Percentiles rank a stretch among this genome's conserved stretches.
These are phyloP conservation scores for Vanrija humicola DNA, from an alignment of 1,284 basidiomycete genomes.

Conservation along the genomic window DNA sequence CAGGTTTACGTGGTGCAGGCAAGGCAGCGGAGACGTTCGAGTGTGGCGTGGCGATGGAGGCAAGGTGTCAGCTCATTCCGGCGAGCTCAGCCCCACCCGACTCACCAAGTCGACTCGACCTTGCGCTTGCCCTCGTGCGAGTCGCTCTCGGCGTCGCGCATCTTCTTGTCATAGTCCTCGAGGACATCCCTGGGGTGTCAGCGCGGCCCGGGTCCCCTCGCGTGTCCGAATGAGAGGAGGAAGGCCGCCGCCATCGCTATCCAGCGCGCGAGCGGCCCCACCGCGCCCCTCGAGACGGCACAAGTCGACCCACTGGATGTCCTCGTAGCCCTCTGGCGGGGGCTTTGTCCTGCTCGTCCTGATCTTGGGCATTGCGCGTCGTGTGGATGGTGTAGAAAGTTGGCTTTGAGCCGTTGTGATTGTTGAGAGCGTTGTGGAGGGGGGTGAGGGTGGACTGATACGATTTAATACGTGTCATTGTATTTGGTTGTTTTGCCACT, in stretches of 20 bases:
- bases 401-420: no score
- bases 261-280: neutral
- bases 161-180: conserved; percentile 92
- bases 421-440: no score
- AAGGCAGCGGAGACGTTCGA: neutral
- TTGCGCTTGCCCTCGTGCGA: conserved; percentile 2
- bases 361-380: conserved; percentile 80
- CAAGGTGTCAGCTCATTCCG: neutral
- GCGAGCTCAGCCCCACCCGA: neutral
- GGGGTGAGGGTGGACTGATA: no score
- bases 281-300: no score
- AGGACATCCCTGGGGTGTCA: conserved; percentile 73
- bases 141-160: conserved; percentile 88
- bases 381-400: neutral
- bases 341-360: conserved; percentile 88
- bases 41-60: neutral
- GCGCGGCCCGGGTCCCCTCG: conserved; percentile 46
- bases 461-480: no score
- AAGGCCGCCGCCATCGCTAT: neutral
- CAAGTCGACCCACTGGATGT: conserved; percentile 62
- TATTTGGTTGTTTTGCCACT: no score
- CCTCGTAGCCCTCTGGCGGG: conserved; percentile 96
- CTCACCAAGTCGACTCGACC: conserved; percentile 84
- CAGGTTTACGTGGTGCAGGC: neutral
- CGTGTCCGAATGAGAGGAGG: neutral